A percentile compares a stretch with the other conserved stretches of the same genome.
Evolutionary conservation across 139 green algal species (phyloP).

Genomic region (Protoeuglena noctilucae): DNA sequence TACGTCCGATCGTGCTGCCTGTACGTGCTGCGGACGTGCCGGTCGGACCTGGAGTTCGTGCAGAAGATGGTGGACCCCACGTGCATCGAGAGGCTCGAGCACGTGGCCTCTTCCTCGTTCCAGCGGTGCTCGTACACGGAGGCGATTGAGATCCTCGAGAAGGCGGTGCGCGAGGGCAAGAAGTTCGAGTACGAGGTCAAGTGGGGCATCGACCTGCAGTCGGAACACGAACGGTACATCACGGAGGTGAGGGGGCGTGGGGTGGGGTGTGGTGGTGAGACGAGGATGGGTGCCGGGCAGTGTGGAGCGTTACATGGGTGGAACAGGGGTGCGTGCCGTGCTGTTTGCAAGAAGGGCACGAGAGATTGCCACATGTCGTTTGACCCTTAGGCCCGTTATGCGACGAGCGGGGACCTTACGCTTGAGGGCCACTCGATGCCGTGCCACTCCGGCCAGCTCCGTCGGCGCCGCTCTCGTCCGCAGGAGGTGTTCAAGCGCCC

Average conservation of each 20-base stretch:
- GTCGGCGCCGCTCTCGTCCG: too few relatives aligned
- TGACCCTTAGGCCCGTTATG: too few relatives aligned
- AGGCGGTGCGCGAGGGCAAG: conserved; percentile 9
- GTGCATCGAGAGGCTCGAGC: conserved; percentile 1
- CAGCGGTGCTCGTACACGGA: conserved; percentile 51
- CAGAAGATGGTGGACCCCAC: conserved; percentile 34
- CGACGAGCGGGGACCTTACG: too few relatives aligned
- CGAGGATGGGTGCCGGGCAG: too few relatives aligned
- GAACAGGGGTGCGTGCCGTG: too few relatives aligned
- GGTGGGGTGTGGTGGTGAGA: neutral
- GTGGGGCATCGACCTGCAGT: conserved; percentile 38
- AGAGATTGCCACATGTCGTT: neutral
- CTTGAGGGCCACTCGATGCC: too few relatives aligned
- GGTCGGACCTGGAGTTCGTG: conserved; percentile 56
- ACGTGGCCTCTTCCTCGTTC: conserved; percentile 26
- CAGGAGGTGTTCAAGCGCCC: too few relatives aligned
- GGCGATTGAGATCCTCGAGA: conserved; percentile 38
- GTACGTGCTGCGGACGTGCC: conserved; percentile 39
- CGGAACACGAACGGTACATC: conserved; percentile 59
- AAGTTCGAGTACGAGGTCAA: conserved; percentile 54
- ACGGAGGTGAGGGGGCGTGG: conserved; percentile 29
- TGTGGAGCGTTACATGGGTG: too few relatives aligned
- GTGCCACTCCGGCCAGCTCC: too few relatives aligned
- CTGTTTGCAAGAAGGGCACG: too few relatives aligned
- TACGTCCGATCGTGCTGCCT: conserved; percentile 45